phyloP scores from a whole-genome alignment of 1,284 basidiomycete species.

The Neolentinus lepideus region DNA sequence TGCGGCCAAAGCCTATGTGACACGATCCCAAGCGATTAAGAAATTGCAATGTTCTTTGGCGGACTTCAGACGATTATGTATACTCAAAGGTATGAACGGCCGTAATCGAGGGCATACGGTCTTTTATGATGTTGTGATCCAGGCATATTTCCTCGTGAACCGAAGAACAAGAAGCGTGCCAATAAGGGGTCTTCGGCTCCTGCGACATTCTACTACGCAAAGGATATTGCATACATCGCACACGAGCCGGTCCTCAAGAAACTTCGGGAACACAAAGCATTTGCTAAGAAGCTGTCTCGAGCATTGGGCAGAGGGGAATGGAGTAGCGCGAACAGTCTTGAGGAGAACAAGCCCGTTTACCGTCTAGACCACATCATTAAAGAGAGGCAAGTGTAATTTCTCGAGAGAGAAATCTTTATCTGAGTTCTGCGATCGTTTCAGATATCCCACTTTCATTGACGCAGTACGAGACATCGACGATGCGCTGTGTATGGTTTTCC shows the following conservation, averaged over 20 bases:
- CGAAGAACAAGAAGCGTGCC: conserved; percentile 86
- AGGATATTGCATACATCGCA: conserved; percentile 96
- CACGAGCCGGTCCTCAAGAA: conserved; percentile 97
- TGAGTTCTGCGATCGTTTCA: conserved; percentile 21
- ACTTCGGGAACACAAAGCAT: conserved; percentile 95
- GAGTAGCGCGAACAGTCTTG: conserved; percentile 90
- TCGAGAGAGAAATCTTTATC: background rate
- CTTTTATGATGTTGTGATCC: conserved; percentile 5
- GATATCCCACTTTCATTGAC: conserved; percentile 96
- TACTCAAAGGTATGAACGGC: conserved; percentile 78
- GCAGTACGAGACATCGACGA: conserved; percentile 97
- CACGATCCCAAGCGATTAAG: conserved; percentile 85
- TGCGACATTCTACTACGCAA: conserved; percentile 97
- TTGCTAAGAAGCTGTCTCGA: conserved; percentile 94
- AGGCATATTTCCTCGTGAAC: conserved; percentile 98
- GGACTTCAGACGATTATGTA: conserved; percentile 96
- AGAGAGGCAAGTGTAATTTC: conserved; percentile 62
- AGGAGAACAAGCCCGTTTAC: conserved; percentile 88
- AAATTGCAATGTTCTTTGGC: conserved; percentile 95
- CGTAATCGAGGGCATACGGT: conserved; percentile 2
- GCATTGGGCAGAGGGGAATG: conserved; percentile 94
- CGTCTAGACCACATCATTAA: conserved; percentile 96
- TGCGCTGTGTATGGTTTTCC: conserved; percentile 90
- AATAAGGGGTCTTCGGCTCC: conserved; percentile 98
- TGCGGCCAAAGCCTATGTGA: conserved; percentile 93